Evolutionary conservation across 129 eudicot genomes (phyloP), one percentile per base, ranked within the genome.

Genomic region (Helichrysum umbraculigerum): DNA sequence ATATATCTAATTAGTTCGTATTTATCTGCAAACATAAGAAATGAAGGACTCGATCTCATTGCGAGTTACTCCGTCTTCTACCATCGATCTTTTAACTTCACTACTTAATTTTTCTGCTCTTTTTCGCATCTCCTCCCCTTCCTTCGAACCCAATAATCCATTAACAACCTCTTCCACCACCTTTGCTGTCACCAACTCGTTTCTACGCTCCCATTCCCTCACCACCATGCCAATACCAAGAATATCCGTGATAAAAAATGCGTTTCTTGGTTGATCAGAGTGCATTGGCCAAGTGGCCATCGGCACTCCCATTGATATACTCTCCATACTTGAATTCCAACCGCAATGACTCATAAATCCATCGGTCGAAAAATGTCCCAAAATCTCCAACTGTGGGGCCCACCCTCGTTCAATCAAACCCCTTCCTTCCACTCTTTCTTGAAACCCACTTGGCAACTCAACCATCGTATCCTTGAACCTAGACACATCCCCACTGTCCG

Each of bases 321-420:
- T 83, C 64, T 86, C 90, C 0, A 66, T 74, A 20, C 77, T 73
- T 11, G 87, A 86, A 17, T 86, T 86, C 90, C 90, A 86, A 3
- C 90, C 87, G 59, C 87, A 80, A 58, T 86, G 85, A 81, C 78
- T 81, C 66, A 81, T 71, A 57, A 81, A 81, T 8, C 81, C 78
- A 37, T 75, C 85, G 1, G 78, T 83, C 3, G 85, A 61, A 0
- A 14, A 4, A 67, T 86, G 87, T 0, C 78, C 85, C 58, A 86
- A 22, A n/a, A 86, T 86, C 28, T 83, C 90, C 22, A 64, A 0
- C 17, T 83, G 89, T 9, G 87, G 87, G 0, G 80, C 89, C 89
- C 89, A 86, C 7, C 71, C 89, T 11, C 83, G 41, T 72, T 77
- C 51, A 25, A 86, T 78, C 6, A 79, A 20, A 22, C 90, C 90